Percentiles rank a stretch among this genome's conserved stretches.
phyloP scores from a whole-genome alignment of 257 asterid species.

The Haberlea rhodopensis region DNA sequence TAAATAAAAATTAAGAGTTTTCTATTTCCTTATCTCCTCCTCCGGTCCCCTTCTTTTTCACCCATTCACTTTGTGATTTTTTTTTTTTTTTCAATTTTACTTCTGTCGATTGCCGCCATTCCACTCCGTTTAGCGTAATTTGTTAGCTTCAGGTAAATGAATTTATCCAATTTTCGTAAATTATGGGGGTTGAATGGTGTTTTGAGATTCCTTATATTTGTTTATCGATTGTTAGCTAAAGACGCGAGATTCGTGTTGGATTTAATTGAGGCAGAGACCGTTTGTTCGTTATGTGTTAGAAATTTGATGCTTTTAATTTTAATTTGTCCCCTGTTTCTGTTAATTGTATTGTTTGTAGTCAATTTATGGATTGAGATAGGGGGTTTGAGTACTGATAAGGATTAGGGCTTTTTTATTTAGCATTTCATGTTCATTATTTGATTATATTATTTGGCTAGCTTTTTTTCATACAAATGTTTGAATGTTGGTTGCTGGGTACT shows the following conservation, averaged over 20 bases:
- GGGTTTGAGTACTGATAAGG: slow-evolving; percentile 23
- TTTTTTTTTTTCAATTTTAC: no score
- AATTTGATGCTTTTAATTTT: slow-evolving; percentile 8
- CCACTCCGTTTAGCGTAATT: no score
- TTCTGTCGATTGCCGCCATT: no score
- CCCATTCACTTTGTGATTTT: no score
- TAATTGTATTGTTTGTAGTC: slow-evolving; percentile 1
- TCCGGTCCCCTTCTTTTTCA: no score
- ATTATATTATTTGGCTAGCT: slow-evolving; percentile 7
- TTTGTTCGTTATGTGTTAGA: slow-evolving; percentile 1
- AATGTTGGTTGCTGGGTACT: slow-evolving; percentile 1
- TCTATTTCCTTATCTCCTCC: neutral
- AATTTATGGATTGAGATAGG: slow-evolving; percentile 26
- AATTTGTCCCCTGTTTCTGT: neutral
- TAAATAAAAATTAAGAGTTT: no score
- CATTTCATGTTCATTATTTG: slow-evolving; percentile 27
- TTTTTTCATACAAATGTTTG: neutral
- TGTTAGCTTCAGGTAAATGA: no score
- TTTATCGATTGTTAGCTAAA: no score
- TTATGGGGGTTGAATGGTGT: no score
- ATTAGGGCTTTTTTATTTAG: slow-evolving; percentile 38
- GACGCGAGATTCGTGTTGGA: neutral
- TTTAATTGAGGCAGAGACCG: slow-evolving; percentile 21
- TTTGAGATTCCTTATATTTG: no score
- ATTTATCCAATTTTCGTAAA: no score